phyloP scores from a whole-genome alignment of 768 basidiomycete genomes.

The Pulveroboletus frians region DNA sequence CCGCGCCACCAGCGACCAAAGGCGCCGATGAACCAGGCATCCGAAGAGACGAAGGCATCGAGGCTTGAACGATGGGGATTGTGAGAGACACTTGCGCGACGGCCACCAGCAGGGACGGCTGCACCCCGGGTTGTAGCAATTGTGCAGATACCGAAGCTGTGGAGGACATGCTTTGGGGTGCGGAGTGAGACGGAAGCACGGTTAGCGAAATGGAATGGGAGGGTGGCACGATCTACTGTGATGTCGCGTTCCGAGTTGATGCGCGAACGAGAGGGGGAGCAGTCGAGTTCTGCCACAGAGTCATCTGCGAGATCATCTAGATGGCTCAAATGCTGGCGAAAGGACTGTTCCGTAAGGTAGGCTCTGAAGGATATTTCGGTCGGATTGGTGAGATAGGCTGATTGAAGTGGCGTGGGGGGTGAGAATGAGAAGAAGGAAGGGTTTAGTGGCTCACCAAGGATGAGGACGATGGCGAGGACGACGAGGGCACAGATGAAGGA shows the following conservation, averaged over 20 bases:
- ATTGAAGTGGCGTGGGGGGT: not conserved
- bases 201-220: slow-evolving; percentile 78
- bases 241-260: slow-evolving; percentile 20
- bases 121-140: slow-evolving; percentile 50
- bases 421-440: not conserved
- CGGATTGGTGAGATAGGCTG: slow-evolving; percentile 95
- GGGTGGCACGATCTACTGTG: slow-evolving; percentile 25
- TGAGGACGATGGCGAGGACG: slow-evolving; percentile 60
- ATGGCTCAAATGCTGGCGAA: slow-evolving; percentile 87
- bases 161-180: slow-evolving; percentile 85
- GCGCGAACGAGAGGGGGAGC: slow-evolving; percentile 23
- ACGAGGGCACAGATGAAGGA: slow-evolving; percentile 68
- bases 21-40: slow-evolving; percentile 87
- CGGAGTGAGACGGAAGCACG: slow-evolving; percentile 89
- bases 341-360: slow-evolving; percentile 95
- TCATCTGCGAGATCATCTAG: slow-evolving; percentile 67
- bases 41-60: slow-evolving; percentile 52
- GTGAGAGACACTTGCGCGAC: slow-evolving; percentile 37
- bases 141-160: slow-evolving; percentile 82
- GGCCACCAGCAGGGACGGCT: slow-evolving; percentile 48
- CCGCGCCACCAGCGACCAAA: slow-evolving; percentile 92
- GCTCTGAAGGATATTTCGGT: slow-evolving; percentile 90
- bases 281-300: slow-evolving; percentile 33
- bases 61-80: slow-evolving; percentile 26
- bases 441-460: slow-evolving; percentile 55